Conservation (phyloP, 495 filamentous ascomycete genomes). For the Talaromyces thailandensis region DNA sequence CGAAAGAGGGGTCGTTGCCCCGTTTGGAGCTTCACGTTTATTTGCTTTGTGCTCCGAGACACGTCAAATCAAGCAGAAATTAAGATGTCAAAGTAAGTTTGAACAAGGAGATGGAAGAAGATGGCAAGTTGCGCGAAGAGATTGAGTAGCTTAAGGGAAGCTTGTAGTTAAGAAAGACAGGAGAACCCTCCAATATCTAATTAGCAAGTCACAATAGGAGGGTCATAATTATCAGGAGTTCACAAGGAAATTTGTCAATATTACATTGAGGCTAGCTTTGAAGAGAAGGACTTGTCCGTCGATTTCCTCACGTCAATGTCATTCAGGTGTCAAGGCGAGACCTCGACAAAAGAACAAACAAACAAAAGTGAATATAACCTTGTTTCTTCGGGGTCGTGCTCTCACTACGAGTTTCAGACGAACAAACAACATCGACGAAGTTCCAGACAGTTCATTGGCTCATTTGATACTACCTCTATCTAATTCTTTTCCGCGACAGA, state of each 20-base stretch:
- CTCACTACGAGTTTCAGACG: background rate
- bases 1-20: background rate
- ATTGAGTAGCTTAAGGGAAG: background rate
- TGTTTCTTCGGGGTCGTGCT: background rate
- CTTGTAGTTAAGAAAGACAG: background rate
- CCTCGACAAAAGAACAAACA: background rate
- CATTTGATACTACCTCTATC: background rate
- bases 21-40: background rate
- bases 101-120: background rate
- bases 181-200: background rate
- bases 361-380: background rate
- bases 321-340: background rate
- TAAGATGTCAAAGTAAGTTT: background rate
- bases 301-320: background rate
- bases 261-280: background rate
- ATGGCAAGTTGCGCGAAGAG: background rate
- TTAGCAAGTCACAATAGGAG: background rate
- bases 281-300: background rate
- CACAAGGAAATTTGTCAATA: background rate
- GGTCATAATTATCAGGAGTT: background rate
- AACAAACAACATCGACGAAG: background rate
- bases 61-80: background rate
- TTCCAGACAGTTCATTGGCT: background rate
- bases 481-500: slow-evolving; percentile 1
- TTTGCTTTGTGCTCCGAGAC: too few species aligned